phyloP scores from a whole-genome alignment of 805 yeast genomes.

The Komagataella pseudopastoris region DNA sequence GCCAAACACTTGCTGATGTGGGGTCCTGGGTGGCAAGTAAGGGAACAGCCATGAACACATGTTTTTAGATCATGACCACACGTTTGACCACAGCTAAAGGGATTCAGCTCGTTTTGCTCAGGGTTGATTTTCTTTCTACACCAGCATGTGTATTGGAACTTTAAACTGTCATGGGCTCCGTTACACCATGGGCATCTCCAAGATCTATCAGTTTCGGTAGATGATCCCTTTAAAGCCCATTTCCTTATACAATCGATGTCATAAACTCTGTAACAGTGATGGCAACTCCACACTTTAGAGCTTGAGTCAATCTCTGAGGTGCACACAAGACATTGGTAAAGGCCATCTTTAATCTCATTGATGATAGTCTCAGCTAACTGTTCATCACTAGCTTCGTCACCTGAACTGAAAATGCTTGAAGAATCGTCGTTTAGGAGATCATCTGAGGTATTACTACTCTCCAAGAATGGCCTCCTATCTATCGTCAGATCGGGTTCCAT shows the following conservation, averaged over 20 bases:
- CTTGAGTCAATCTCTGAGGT: constrained; percentile 62
- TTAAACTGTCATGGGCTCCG: constrained; percentile 29
- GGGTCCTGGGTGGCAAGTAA: constrained; percentile 81
- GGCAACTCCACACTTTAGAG: constrained; percentile 70
- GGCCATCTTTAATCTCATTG: constrained; percentile 50
- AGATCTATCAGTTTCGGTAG: constrained; percentile 38
- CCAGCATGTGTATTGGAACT: constrained; percentile 67
- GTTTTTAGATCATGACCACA: constrained; percentile 42
- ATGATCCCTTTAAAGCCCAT: constrained; percentile 75
- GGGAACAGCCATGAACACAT: constrained; percentile 66
- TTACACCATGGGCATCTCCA: constrained; percentile 90
- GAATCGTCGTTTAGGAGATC: background rate
- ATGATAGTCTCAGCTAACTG: constrained; percentile 27
- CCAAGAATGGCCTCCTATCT: background rate
- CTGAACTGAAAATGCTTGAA: background rate
- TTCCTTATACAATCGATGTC: constrained; percentile 74
- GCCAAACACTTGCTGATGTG: constrained; percentile 71
- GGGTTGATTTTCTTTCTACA: constrained; percentile 75
- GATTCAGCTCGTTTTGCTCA: constrained; percentile 36
- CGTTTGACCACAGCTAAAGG: constrained; percentile 84
- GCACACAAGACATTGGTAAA: constrained; percentile 78
- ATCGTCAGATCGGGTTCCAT: background rate
- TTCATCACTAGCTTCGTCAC: constrained; percentile 2
- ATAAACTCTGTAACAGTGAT: constrained; percentile 66
- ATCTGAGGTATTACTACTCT: background rate